Base-by-base conservation (phyloP, 768 basidiomycete species). In the Boletus patriciae region DNA sequence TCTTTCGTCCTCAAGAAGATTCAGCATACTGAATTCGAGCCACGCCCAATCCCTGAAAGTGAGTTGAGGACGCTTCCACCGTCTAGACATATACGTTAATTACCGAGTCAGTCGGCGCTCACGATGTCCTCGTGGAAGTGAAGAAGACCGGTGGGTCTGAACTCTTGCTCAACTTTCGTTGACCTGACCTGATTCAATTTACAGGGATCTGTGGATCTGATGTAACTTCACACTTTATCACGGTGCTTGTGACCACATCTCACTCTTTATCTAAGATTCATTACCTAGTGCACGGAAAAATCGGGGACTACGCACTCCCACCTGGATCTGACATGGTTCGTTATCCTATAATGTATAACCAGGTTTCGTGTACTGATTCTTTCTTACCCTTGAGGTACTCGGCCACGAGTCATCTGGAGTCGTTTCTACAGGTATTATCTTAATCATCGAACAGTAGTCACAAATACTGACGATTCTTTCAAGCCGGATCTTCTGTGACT, bases 351-450 rank as follows among this genome's bases (percentile, higher is more conserved):
- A 13, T 37, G 34, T 46, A 46, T 18, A 45, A 56, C 44, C 6
- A 41, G 5, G 19, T 23, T 41, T 54, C 10, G 6, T 21, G 12
- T 44, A 19, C 46, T 50, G 34, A 47, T 40, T 43, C 4, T 55
- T 23, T 33, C 16, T 45, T 44, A 46, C 27, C 8, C 13, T 21
- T n/a, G 71, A 91, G 93, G 89, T 94, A 47, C 85, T 98, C 43
- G 96, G 96, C 19, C 96, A 98, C 67, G 96, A 98, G 76, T 93
- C 92, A 3, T 79, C 92, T 27, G 94, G 93, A 12, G 74, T 93
- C 46, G 74, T 97, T 48, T 76, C 75, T 53, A 87, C 86, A 77
- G 82, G 89, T 87, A 59, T 50, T 3, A 15, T 27, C 27, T 47
- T 31, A 38, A 48, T 23, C 37, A 23, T 33, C 18, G 8, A 19